Percentiles rank a stretch among this genome's conserved stretches.
Conservation (phyloP, 768 basidiomycete species). For the Russula earlei region DNA sequence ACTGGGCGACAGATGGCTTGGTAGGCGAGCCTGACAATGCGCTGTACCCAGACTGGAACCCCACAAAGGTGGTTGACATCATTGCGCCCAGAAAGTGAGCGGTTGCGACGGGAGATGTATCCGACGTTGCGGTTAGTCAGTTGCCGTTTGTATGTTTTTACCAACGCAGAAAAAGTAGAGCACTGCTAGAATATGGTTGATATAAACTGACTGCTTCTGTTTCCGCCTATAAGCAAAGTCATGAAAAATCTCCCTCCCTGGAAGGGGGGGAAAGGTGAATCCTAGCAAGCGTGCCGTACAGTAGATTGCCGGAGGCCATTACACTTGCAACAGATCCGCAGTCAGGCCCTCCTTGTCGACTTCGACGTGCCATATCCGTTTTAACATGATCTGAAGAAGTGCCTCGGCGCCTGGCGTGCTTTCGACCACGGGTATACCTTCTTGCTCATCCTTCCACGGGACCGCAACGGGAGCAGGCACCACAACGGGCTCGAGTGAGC, state of each 20-base stretch:
- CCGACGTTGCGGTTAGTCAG: background rate
- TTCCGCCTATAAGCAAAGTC: too few relatives aligned
- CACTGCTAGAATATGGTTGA: background rate
- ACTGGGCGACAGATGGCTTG: constrained; percentile 6
- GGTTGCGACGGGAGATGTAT: background rate
- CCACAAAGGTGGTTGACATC: constrained; percentile 15
- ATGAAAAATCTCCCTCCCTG: too few relatives aligned
- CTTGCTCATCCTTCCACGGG: background rate
- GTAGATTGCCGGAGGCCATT: background rate
- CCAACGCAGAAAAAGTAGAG: background rate
- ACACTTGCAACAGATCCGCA: background rate
- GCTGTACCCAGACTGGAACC: constrained; percentile 20
- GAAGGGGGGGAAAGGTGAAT: too few relatives aligned
- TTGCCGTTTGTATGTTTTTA: background rate
- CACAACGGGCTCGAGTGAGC: constrained; percentile 39
- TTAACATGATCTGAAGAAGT: constrained; percentile 39
- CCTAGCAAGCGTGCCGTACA: too few relatives aligned
- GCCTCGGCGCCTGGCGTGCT: constrained; percentile 53
- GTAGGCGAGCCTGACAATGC: constrained; percentile 15
- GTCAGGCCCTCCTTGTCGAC: background rate
- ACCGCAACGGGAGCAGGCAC: constrained; percentile 48
- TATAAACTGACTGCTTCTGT: background rate
- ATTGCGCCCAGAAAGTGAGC: background rate
- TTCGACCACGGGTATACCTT: constrained; percentile 34
- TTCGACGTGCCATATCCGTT: constrained; percentile 46